Conservation (phyloP, 139 green algal genomes). For the Chlamydomonas eustigma region DNA sequence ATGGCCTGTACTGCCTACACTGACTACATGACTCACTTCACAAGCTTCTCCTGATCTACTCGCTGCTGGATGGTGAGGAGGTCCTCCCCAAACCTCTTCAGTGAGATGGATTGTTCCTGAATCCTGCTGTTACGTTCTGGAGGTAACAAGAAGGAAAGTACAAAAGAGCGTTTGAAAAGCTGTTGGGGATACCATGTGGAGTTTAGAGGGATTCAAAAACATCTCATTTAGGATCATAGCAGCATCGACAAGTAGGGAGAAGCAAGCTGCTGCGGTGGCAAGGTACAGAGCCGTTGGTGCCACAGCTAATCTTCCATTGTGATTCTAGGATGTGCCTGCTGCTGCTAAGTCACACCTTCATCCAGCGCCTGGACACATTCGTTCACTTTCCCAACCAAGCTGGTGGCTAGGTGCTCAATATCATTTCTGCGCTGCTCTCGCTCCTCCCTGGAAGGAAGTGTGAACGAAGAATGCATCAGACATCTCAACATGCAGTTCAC, state of each 20-base stretch:
- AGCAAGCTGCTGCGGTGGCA: no score
- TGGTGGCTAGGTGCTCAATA: constrained; percentile 61
- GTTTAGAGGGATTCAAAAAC: no score
- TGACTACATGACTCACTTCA: constrained; percentile 4
- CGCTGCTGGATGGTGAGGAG: constrained; percentile 11
- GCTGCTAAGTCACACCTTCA: constrained; percentile 49
- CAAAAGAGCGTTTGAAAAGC: no score
- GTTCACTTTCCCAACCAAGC: constrained; percentile 59
- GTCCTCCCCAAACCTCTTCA: constrained; percentile 56
- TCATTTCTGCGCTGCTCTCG: constrained; percentile 57
- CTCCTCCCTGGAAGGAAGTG: constrained; percentile 70
- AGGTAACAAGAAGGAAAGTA: no score
- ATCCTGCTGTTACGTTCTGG: constrained; percentile 34
- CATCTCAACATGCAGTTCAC: no score
- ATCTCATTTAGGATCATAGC: no score
- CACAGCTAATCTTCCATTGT: no score
- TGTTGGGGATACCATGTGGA: no score
- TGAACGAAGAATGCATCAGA: no score
- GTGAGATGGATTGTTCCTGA: constrained; percentile 32
- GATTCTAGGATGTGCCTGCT: neutral
- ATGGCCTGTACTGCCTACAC: no score
- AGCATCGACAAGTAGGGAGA: no score
- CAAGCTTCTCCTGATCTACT: constrained; percentile 13
- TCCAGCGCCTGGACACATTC: constrained; percentile 56
- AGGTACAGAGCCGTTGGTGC: no score